Percentiles rank a stretch among this genome's conserved stretches.
phyloP scores from a whole-genome alignment of 1,284 basidiomycete genomes.

The Cystobasidium sp. region DNA sequence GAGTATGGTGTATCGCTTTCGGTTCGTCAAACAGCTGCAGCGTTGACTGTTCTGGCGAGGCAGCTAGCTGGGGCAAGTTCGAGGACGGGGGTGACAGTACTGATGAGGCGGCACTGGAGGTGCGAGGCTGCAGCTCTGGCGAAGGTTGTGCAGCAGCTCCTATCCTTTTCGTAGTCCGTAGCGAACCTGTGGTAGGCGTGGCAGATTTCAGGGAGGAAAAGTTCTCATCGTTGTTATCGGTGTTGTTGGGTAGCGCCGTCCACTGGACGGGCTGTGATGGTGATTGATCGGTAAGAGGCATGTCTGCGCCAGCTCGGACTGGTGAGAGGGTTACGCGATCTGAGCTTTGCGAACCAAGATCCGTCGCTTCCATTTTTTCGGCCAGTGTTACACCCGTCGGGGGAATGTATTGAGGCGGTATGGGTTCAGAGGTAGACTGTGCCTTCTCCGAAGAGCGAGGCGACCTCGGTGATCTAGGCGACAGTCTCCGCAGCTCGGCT shows the following conservation, averaged over 20 bases:
- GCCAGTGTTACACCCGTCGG: slow-evolving; percentile 36
- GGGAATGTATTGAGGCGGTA: slow-evolving; percentile 53
- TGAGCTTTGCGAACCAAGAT: slow-evolving; percentile 46
- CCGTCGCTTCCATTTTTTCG: slow-evolving; percentile 40
- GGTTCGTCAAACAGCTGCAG: slow-evolving; percentile 2
- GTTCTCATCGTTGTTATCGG: neutral
- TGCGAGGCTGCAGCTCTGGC: neutral
- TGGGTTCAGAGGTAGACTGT: slow-evolving; percentile 44
- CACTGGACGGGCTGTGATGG: slow-evolving; percentile 6
- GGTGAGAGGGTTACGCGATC: slow-evolving; percentile 42
- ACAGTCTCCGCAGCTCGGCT: neutral
- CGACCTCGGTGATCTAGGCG: slow-evolving; percentile 7
- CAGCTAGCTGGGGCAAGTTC: neutral
- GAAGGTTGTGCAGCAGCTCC: neutral
- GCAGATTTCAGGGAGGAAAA: neutral
- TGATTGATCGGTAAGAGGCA: slow-evolving; percentile 1
- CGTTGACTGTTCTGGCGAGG: neutral
- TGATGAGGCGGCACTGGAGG: neutral
- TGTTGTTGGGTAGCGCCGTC: neutral
- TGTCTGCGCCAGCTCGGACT: slow-evolving; percentile 38
- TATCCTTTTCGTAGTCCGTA: slow-evolving; percentile 9
- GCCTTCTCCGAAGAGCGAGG: slow-evolving; percentile 26
- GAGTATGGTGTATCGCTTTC: neutral
- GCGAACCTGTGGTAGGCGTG: neutral
- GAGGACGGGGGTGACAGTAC: neutral